Percentiles rank a stretch among this genome's conserved stretches.
phyloP scores from a whole-genome alignment of 352 stramenopile species.

The Phytophthora meadii region DNA sequence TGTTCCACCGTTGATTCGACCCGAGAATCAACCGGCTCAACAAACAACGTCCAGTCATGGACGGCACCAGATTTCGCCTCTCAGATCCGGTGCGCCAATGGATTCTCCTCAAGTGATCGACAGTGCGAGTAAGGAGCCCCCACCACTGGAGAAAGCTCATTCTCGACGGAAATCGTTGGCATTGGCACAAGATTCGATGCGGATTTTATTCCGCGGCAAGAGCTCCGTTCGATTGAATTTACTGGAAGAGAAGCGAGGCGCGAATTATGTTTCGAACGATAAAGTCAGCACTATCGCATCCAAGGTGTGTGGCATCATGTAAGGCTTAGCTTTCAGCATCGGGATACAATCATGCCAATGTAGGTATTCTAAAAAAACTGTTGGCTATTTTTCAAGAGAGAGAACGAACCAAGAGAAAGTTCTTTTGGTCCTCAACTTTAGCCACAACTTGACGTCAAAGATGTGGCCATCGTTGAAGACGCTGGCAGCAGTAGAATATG shows the following conservation, averaged over 20 bases:
- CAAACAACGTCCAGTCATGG: not conserved
- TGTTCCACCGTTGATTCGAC: conserved; percentile 5
- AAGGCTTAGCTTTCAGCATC: not conserved
- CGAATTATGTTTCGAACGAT: conserved; percentile 1
- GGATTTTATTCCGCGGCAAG: conserved; percentile 28
- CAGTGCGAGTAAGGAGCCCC: not conserved
- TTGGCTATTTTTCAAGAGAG: not conserved
- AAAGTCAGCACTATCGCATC: conserved; percentile 8
- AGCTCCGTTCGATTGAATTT: conserved; percentile 21
- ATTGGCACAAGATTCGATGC: conserved; percentile 51
- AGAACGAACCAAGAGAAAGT: conserved; percentile 31
- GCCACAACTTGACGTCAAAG: conserved; percentile 11
- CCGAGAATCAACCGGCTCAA: not conserved
- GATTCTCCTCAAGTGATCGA: not conserved
- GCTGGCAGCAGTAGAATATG: not conserved
- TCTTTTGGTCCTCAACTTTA: conserved; percentile 23
- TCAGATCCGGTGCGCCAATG: not conserved
- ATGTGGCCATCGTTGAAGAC: conserved; percentile 6
- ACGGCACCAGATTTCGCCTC: conserved; percentile 12
- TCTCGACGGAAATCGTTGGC: conserved; percentile 32
- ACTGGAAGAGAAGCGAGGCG: conserved; percentile 12
- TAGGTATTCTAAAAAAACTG: no score
- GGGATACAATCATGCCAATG: no score
- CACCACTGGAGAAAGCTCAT: conserved; percentile 17
- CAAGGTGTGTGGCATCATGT: conserved; percentile 45